Percentiles rank a stretch among this genome's conserved stretches.
Evolutionary conservation across 179 eudicot genomes (phyloP).

Genomic region (Vitellaria paradoxa): DNA sequence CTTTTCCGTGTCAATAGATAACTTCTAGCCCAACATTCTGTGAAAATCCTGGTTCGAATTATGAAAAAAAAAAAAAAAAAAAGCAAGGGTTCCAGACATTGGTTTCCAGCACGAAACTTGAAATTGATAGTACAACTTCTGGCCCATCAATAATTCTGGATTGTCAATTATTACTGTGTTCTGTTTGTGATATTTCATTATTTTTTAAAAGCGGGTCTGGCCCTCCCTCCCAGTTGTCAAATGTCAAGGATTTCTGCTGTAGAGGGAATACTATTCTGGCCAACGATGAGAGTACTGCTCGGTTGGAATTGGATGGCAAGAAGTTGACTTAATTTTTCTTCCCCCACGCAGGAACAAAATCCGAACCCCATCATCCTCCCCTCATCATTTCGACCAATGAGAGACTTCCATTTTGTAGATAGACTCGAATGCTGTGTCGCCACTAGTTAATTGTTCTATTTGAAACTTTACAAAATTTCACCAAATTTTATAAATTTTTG

Average conservation of each 20-base stretch:
- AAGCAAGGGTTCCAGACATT: too few species aligned
- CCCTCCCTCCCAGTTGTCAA: not conserved
- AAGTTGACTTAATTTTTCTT: not conserved
- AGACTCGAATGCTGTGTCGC: not conserved
- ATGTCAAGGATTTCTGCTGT: not conserved
- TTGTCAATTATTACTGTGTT: not conserved
- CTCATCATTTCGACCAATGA: not conserved
- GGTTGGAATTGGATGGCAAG: not conserved
- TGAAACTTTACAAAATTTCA: too few species aligned
- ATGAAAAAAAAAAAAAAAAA: too few species aligned
- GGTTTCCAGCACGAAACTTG: not conserved
- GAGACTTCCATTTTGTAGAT: not conserved
- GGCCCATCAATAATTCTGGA: conserved; percentile 6
- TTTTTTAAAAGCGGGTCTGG: not conserved
- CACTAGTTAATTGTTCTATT: not conserved
- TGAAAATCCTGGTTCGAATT: not conserved
- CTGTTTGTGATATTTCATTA: not conserved
- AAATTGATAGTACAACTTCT: not conserved
- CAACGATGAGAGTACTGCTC: not conserved
- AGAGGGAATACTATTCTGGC: not conserved
- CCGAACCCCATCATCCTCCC: not conserved
- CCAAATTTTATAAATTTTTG: too few species aligned
- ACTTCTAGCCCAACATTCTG: not conserved
- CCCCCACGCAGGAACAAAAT: not conserved
- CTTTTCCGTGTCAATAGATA: too few species aligned